Percentiles rank a stretch among this genome's conserved stretches.
These are phyloP conservation scores for Zasmidium citrigriseum DNA, from an alignment of 2,329 filamentous ascomycete species.

Conservation along the genomic window DNA sequence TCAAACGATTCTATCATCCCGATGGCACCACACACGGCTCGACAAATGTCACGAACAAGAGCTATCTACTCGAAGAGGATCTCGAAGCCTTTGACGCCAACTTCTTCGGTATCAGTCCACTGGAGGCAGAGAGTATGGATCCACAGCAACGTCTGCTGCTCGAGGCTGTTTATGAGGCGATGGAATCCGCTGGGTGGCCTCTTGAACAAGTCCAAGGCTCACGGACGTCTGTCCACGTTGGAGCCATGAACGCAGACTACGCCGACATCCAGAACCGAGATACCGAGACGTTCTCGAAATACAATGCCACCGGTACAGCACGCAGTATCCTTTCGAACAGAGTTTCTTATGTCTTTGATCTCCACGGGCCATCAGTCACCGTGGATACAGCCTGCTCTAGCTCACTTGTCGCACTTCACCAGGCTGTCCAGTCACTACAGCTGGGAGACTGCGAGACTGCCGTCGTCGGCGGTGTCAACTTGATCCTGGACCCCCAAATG, in stretches of 20 bases:
- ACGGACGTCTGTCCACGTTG: conserved; percentile 25
- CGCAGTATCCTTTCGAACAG: conserved; percentile 25
- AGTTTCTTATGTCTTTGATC: conserved; percentile 28
- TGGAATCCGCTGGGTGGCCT: conserved; percentile 22
- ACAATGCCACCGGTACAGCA: conserved; percentile 26
- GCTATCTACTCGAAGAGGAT: conserved; percentile 29
- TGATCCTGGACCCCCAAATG: conserved; percentile 25
- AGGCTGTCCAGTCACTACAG: conserved; percentile 35
- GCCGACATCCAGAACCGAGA: conserved; percentile 24
- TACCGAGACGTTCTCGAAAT: conserved; percentile 19
- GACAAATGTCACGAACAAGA: conserved; percentile 19
- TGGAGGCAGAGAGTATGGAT: conserved; percentile 29
- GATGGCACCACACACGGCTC: conserved; percentile 19
- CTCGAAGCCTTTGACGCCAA: conserved; percentile 24
- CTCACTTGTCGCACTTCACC: conserved; percentile 39
- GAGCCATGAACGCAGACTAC: conserved; percentile 27
- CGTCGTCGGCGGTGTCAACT: conserved; percentile 28
- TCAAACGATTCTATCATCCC: conserved; percentile 26
- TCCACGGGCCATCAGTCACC: conserved; percentile 26
- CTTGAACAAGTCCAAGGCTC: conserved; percentile 18
- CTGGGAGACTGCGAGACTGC: conserved; percentile 25
- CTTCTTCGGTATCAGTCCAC: conserved; percentile 26
- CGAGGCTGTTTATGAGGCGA: conserved; percentile 25
- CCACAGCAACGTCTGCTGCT: conserved; percentile 32
- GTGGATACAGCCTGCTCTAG: conserved; percentile 51